A percentile compares a stretch with the other conserved stretches of the same genome.
These are phyloP conservation scores for Podosphaera xanthii DNA, from an alignment of 2,329 filamentous ascomycete genomes.

Conservation along the genomic window DNA sequence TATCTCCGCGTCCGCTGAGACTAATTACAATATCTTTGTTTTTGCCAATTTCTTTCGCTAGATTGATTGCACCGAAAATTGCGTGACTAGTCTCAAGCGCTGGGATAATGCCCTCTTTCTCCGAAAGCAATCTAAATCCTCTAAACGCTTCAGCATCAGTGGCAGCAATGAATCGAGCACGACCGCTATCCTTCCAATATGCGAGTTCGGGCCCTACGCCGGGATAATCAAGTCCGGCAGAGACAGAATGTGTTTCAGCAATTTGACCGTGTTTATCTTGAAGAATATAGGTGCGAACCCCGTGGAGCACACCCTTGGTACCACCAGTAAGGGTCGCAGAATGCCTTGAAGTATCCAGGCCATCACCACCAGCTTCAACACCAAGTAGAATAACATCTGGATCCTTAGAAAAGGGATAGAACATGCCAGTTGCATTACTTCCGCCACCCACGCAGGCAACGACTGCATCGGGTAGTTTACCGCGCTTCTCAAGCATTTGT, in stretches of 20 bases:
- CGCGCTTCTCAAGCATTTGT: conserved; percentile 66
- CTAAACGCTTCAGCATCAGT: conserved; percentile 79
- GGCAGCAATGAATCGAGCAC: conserved; percentile 73
- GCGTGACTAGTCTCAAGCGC: conserved; percentile 87
- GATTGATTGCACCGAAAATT: conserved; percentile 66
- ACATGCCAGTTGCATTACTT: conserved; percentile 92
- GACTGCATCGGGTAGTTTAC: conserved; percentile 83
- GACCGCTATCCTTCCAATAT: conserved; percentile 73
- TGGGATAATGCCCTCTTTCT: conserved; percentile 91
- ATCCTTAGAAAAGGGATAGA: conserved; percentile 84
- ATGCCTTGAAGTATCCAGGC: conserved; percentile 65
- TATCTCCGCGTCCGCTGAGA: conserved; percentile 80
- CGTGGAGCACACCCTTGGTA: conserved; percentile 80
- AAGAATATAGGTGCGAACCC: conserved; percentile 84
- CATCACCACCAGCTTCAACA: conserved; percentile 88
- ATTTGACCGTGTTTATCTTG: conserved; percentile 90
- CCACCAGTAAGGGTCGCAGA: conserved; percentile 73
- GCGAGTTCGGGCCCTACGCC: conserved; percentile 86
- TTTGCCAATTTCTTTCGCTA: conserved; percentile 81
- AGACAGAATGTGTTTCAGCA: conserved; percentile 83
- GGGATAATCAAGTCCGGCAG: conserved; percentile 88
- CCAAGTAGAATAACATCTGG: conserved; percentile 68
- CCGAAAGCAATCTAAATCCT: conserved; percentile 63
- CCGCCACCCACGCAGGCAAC: conserved; percentile 93
- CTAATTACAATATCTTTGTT: conserved; percentile 84